Evolutionary conservation across 2,329 filamentous ascomycete species (phyloP).

Genomic region (Fusarium cyanostomum): DNA sequence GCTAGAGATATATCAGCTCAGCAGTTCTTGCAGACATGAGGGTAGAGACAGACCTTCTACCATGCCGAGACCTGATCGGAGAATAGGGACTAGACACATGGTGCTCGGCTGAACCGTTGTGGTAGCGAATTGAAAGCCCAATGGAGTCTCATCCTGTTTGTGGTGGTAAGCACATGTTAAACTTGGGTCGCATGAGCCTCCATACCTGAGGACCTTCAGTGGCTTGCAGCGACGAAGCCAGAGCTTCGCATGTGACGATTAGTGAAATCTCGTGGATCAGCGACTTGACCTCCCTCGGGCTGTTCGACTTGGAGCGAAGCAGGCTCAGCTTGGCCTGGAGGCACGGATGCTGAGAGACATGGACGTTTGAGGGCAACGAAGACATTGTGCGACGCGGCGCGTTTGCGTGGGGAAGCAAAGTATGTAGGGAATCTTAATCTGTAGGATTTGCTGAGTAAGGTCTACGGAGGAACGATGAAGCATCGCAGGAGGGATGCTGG

Average conservation of each 20-base stretch:
- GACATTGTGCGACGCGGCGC: conserved; percentile 41
- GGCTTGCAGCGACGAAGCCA: conserved; percentile 69
- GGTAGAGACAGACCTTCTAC: conserved; percentile 70
- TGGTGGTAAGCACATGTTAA: not conserved
- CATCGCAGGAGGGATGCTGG: conserved; percentile 34
- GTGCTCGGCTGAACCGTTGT: conserved; percentile 69
- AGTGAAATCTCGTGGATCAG: conserved; percentile 88
- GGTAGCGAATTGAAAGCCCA: conserved; percentile 79
- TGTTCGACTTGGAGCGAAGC: conserved; percentile 77
- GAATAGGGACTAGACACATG: conserved; percentile 87
- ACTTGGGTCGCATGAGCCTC: not conserved
- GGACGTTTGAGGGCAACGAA: conserved; percentile 68
- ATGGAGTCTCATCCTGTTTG: conserved; percentile 75
- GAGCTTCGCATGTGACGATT: conserved; percentile 84
- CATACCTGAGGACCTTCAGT: conserved; percentile 70
- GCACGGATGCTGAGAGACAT: conserved; percentile 87
- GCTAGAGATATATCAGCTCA: conserved; percentile 56
- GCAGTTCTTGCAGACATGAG: not conserved
- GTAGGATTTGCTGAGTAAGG: conserved; percentile 1
- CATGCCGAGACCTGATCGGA: conserved; percentile 93
- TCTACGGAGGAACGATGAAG: conserved; percentile 37
- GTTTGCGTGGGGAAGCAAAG: not conserved
- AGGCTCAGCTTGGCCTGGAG: conserved; percentile 89
- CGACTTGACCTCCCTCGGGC: conserved; percentile 78
- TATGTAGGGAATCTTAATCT: not conserved